phyloP scores from a whole-genome alignment of 768 basidiomycete species.

The Gautieria morchelliformis region DNA sequence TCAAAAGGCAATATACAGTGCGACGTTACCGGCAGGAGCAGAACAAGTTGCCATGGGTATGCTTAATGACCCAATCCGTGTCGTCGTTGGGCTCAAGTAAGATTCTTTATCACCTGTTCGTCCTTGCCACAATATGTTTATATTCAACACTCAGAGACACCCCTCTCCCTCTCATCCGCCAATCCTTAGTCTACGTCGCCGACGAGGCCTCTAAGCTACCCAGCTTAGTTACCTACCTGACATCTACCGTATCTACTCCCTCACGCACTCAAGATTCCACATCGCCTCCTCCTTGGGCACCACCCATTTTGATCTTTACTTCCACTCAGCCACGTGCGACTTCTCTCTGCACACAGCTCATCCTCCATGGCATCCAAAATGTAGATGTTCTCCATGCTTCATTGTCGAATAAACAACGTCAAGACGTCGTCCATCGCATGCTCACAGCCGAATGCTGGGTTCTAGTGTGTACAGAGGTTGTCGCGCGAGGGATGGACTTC shows the following conservation, averaged over 20 bases:
- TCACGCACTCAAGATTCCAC: neutral
- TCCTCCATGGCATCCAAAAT: slow-evolving; percentile 65
- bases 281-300: slow-evolving; percentile 52
- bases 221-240: slow-evolving; percentile 71
- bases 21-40: slow-evolving; percentile 81
- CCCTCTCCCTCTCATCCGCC: slow-evolving; percentile 82
- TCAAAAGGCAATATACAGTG: slow-evolving; percentile 89
- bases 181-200: slow-evolving; percentile 84
- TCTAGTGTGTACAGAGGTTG: slow-evolving; percentile 92
- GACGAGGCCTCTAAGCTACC: slow-evolving; percentile 93
- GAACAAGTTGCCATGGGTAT: slow-evolving; percentile 85
- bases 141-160: slow-evolving; percentile 57
- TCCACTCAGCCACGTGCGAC: slow-evolving; percentile 80
- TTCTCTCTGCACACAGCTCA: slow-evolving; percentile 72
- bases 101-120: slow-evolving; percentile 19
- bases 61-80: slow-evolving; percentile 76
- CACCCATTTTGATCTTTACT: slow-evolving; percentile 87
- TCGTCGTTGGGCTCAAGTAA: slow-evolving; percentile 95
- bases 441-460: slow-evolving; percentile 88
- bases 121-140: neutral
- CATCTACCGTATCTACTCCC: slow-evolving; percentile 27
- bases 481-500: slow-evolving; percentile 99
- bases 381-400: slow-evolving; percentile 91
- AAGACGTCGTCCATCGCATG: slow-evolving; percentile 78
- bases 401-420: slow-evolving; percentile 78